Evolutionary conservation across 2,329 filamentous ascomycete genomes (phyloP), one percentile per base, ranked within the genome.

Genomic region (Cephalotrichum gorgonifer): DNA sequence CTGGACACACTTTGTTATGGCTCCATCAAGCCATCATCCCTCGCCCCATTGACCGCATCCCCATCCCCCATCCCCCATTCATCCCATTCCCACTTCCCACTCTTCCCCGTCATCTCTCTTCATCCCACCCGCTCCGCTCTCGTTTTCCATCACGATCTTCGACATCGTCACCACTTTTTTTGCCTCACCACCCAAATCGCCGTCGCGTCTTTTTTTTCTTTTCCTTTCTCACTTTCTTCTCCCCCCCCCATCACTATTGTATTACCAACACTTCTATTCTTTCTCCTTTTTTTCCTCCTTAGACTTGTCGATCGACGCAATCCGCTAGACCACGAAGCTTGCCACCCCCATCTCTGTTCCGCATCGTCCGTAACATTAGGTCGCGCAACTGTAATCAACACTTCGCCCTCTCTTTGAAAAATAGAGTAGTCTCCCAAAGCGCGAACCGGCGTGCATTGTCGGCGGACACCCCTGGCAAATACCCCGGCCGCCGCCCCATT

Each of bases 1-100:
- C 33, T 48, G 27, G 46, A 41, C 46, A 23, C 38, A 25, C 41
- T 26, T 43, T 48, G 46, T 23, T 23, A 48, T 48, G 46, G 46
- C 46, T 48, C 46, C 46, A 48, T 48, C 46, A 48, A 48, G 35
- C 46, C 46, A 48, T 48, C 46, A 48, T 48, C 46, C 46, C 26
- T 48, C 38, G 26, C 46, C 46, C 46, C 46, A 48, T 48, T 48
- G 46, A 48, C 38, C 33, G 31, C 45, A 39, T 47, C 28, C 33
- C 20, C 43, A 45, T 38, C 27, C n/a, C 47, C 39, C 41, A 23
- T 38, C 30, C 27, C 43, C 48, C 27, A 41, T 31, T 33, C 44
- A 17, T 25, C 43, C 27, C n/a, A 42, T 43, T 23, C 14, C 30
- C 30, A 31, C 20, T 25, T 26, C 15, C 25, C 17, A 9, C 43